These are phyloP conservation scores for Benincasa hispida DNA, from an alignment of 306 rosid species.

Conservation along the genomic window DNA sequence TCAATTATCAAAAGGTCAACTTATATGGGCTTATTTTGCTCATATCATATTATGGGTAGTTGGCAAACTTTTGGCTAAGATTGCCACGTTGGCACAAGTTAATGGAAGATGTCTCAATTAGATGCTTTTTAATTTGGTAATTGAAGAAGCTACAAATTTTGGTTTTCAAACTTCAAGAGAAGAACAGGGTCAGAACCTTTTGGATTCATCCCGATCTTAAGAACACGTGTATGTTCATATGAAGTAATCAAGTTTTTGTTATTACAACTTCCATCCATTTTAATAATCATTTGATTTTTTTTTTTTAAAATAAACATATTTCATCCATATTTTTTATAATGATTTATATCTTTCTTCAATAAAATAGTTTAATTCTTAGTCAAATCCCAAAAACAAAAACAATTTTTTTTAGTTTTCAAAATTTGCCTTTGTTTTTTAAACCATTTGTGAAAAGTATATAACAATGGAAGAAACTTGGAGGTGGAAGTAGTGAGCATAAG, in stretches of 20 bases:
- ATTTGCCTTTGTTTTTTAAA: no score
- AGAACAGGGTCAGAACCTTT: not conserved
- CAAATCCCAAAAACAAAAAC: no score
- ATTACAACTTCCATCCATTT: not conserved
- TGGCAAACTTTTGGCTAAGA: not conserved
- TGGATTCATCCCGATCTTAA: not conserved
- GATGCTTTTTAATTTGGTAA: not conserved
- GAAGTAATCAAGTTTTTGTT: not conserved
- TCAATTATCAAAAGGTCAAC: not conserved
- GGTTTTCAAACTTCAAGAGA: not conserved
- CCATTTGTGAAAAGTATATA: no score
- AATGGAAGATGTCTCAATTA: not conserved
- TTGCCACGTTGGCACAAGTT: not conserved
- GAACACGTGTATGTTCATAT: not conserved
- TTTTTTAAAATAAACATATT: no score
- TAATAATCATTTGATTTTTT: no score
- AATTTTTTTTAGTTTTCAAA: no score
- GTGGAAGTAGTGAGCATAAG: no score
- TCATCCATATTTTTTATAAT: no score
- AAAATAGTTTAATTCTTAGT: no score
- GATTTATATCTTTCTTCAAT: no score
- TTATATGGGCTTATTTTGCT: not conserved
- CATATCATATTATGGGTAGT: not conserved
- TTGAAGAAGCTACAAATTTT: not conserved
- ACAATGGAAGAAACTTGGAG: no score